phyloP scores from a whole-genome alignment of 768 basidiomycete genomes.

The Mrakia blollopis region DNA sequence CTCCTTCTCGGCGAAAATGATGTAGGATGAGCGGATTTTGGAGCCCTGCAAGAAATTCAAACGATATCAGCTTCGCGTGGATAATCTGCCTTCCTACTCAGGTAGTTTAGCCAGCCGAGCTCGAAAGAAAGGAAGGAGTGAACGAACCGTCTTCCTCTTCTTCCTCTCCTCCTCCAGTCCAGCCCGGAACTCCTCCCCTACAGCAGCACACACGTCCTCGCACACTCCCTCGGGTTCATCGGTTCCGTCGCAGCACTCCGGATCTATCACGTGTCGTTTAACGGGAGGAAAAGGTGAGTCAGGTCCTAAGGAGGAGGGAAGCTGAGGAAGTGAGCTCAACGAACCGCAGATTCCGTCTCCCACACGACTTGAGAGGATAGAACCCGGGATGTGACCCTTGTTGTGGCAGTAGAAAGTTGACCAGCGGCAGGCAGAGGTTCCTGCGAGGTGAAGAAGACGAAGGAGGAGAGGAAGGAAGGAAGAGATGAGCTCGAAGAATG shows the following conservation, averaged over 20 bases:
- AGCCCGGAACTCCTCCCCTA: conserved; percentile 65
- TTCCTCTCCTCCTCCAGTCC: conserved; percentile 69
- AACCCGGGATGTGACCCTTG: conserved; percentile 75
- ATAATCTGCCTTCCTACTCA: too few species aligned
- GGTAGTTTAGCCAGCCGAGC: too few species aligned
- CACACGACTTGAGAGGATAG: conserved; percentile 73
- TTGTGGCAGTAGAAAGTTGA: conserved; percentile 79
- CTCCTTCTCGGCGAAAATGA: conserved; percentile 82
- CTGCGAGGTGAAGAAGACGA: conserved; percentile 45
- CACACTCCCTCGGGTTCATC: conserved; percentile 79
- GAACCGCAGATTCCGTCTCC: conserved; percentile 89
- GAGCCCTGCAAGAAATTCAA: conserved; percentile 61
- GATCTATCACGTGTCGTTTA: conserved; percentile 56
- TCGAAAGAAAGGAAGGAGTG: too few species aligned
- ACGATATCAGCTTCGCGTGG: too few species aligned
- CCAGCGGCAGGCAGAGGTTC: conserved; percentile 76
- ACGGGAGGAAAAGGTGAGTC: not conserved
- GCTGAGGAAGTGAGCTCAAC: conserved; percentile 40
- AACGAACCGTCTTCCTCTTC: conserved; percentile 68
- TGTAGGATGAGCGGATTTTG: conserved; percentile 85
- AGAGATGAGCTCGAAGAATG: not conserved
- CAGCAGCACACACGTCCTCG: conserved; percentile 65
- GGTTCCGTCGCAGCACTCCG: conserved; percentile 90
- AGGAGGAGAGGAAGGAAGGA: not conserved
- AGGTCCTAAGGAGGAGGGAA: not conserved